A percentile compares a stretch with the other conserved stretches of the same genome.
Evolutionary conservation across 2,329 filamentous ascomycete species (phyloP).

Genomic region (Calonectria ilicicola): DNA sequence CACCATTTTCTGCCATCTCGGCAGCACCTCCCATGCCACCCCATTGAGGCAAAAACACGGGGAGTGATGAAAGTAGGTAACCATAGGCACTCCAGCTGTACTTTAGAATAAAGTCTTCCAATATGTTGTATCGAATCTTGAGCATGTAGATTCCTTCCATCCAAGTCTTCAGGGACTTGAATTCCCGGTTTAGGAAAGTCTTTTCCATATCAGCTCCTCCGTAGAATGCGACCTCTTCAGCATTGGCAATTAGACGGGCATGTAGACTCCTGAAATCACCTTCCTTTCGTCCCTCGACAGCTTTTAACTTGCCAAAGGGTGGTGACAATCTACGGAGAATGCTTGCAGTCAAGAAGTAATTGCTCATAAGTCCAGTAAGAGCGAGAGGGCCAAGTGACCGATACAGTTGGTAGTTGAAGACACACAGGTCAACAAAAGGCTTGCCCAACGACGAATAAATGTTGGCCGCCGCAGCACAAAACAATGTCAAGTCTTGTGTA

Average conservation of each 20-base stretch:
- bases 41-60: slow-evolving; percentile 95
- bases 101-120: slow-evolving; percentile 97
- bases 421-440: slow-evolving; percentile 94
- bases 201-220: slow-evolving; percentile 96
- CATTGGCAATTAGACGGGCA: slow-evolving; percentile 92
- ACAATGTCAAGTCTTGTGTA: slow-evolving; percentile 94
- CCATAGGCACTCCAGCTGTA: slow-evolving; percentile 99
- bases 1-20: slow-evolving; percentile 69
- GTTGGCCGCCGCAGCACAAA: slow-evolving; percentile 91
- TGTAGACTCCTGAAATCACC: slow-evolving; percentile 95
- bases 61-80: slow-evolving; percentile 91
- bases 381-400: slow-evolving; percentile 90
- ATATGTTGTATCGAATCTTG: slow-evolving; percentile 98
- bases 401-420: slow-evolving; percentile 98
- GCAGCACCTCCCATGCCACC: slow-evolving; percentile 82
- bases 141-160: slow-evolving; percentile 99
- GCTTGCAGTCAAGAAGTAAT: slow-evolving; percentile 94
- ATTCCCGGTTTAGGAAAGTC: slow-evolving; percentile 90
- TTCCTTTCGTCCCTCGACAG: slow-evolving; percentile 93
- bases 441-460: slow-evolving; percentile 98
- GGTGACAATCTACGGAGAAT: slow-evolving; percentile 90
- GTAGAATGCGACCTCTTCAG: slow-evolving; percentile 98
- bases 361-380: slow-evolving; percentile 85
- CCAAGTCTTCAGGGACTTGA: slow-evolving; percentile 92
- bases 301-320: slow-evolving; percentile 96